Evolutionary conservation across 2,329 filamentous ascomycete genomes (phyloP).

Genomic region (Ophiostoma sp.): DNA sequence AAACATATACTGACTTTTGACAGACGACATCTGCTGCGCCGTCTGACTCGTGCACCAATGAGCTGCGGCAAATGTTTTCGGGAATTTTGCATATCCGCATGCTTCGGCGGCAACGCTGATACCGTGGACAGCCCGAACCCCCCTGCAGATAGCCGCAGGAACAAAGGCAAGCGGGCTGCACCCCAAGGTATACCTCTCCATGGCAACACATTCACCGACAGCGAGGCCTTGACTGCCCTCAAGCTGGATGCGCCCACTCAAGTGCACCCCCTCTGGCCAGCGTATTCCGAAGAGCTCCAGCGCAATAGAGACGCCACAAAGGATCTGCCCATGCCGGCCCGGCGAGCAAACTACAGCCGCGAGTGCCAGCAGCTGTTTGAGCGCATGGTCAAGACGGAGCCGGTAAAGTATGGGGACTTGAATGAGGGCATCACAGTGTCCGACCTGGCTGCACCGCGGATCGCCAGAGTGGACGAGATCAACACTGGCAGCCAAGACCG

Average conservation of each 20-base stretch:
- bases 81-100: neutral
- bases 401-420: neutral
- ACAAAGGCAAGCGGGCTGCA: neutral
- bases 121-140: neutral
- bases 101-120: conserved; percentile 4
- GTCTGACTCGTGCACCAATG: neutral
- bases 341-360: neutral
- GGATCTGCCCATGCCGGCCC: neutral
- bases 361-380: neutral
- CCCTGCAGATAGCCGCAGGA: neutral
- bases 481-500: neutral
- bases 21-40: neutral
- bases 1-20: neutral
- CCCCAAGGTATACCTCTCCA: too few relatives aligned
- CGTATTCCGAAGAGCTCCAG: neutral
- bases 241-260: neutral
- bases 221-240: neutral
- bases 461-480: neutral
- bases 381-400: neutral
- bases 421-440: neutral
- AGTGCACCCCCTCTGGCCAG: neutral
- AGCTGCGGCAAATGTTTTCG: conserved; percentile 1
- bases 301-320: neutral
- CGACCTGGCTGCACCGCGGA: neutral
- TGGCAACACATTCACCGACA: neutral